Evolutionary conservation across 1,284 basidiomycete genomes (phyloP), one percentile per base, ranked within the genome.

Genomic region (Coriolopsis trogii): DNA sequence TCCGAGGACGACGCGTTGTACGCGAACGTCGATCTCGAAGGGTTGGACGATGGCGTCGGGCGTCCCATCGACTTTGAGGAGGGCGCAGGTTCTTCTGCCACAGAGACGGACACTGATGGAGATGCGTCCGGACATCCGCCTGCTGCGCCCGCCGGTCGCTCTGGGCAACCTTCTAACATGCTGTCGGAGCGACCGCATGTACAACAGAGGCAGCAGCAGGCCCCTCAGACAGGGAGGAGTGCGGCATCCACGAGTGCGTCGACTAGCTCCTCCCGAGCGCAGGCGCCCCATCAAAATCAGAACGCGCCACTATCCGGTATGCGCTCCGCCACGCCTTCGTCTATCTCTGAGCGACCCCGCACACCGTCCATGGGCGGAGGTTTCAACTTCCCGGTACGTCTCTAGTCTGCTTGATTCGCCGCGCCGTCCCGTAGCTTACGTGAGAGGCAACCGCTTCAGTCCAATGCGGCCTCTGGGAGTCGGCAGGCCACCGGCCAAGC

Each of bases 1-100:
- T 84, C 82, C 0, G 83, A 89, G 30, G 87, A 88, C 44, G 85
- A 82, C 49, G 82, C 75, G 4, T 77, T 87, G 55, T 70, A 84
- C 31, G 83, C 83, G 21, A 69, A 73, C 8, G 72, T 86, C 20
- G 84, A 87, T 55, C 70, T 85, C 1, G 78, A 74, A 1, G 80
- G 81, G 10, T 71, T 70, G 16, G 82, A 85, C 54, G 60, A 61
- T 33, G 70, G 67, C 13, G 33, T 71, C 7, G 70, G 70, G 7
- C 56, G 69, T 3, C 70, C 64, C 6, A 79, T 86, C 45, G 75
- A 81, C 56, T 78, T 70, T 40, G 79, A 80, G 15, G 79, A 80
- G 45, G 72, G 65, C 15, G 58, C 49, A 29, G 56, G 67, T 29
- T 49, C 47, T 2, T n/a, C n/a, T n/a, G 52, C 52, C 9, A 45